Evolutionary conservation across 441 rosid genomes (phyloP), one percentile per base, ranked within the genome.

Genomic region (Breynia disticha): DNA sequence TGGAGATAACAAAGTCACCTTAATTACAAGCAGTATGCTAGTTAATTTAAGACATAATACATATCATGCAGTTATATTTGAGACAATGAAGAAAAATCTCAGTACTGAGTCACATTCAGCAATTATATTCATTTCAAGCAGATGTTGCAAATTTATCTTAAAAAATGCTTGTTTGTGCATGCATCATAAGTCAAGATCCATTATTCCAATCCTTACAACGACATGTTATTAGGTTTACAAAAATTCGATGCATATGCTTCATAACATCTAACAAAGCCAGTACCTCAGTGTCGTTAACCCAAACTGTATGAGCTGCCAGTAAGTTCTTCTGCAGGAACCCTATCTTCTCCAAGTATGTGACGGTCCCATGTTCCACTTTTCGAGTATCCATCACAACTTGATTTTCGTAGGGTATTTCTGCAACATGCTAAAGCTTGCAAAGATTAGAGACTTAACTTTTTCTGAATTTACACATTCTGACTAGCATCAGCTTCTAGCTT

Each of bases 261-360:
- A 41, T 41, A 41, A 41, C n/a, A 15, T 15, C 44, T 0, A 1
- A 41, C n/a, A 41, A 41, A 41, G 44, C n/a, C 9, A 41, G 15
- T 43, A 84, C 88, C 93, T 84, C 88, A 13, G 68, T 19, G 32
- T 67, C 48, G 52, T 81, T 72, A 48, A 79, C 76, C 79, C 81
- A 76, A 60, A 79, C 88, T n/a, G 86, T 53, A 65, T 81, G 84
- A 57, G 87, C 90, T 46, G 85, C 72, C 45, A 83, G 75, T 54
- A 80, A 72, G 67, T 80, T 83, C 43, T 72, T 60, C 22, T 54
- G 75, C 63, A 83, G 67, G 63, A 83, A 77, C 7, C 70, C 67
- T 53, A 83, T 73, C 73, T 79, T 78, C 65, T 79, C 72, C 75
- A 80, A 70, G 73, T 67, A 76, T 24, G 87, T 68, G 21, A 83